A percentile compares a stretch with the other conserved stretches of the same genome.
phyloP scores from a whole-genome alignment of 2,329 filamentous ascomycete genomes.

The Fusarium clavum region DNA sequence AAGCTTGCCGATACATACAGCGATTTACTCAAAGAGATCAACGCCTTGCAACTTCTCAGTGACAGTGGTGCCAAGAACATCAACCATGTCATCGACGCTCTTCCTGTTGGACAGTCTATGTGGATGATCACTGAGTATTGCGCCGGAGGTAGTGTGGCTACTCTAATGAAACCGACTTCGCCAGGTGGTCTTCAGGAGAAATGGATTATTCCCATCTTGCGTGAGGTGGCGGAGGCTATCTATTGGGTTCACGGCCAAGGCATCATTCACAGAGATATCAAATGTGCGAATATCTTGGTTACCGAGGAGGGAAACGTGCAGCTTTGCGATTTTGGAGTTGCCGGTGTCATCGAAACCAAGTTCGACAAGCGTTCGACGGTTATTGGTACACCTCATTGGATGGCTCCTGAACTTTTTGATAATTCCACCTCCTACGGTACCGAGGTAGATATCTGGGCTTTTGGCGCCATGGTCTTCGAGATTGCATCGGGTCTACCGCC shows the following conservation, averaged over 20 bases:
- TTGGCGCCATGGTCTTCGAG: conserved; percentile 83
- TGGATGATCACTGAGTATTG: conserved; percentile 93
- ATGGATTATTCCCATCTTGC: conserved; percentile 75
- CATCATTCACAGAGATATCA: conserved; percentile 78
- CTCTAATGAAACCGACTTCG: conserved; percentile 74
- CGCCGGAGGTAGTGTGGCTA: conserved; percentile 84
- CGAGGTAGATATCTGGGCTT: conserved; percentile 86
- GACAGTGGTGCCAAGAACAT: conserved; percentile 82
- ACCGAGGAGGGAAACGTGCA: conserved; percentile 82
- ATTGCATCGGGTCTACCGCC: conserved; percentile 83
- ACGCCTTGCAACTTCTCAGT: conserved; percentile 76
- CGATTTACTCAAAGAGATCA: conserved; percentile 76
- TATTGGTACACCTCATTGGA: conserved; percentile 87
- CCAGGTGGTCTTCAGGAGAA: conserved; percentile 75
- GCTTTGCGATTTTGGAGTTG: conserved; percentile 87
- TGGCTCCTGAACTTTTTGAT: conserved; percentile 83
- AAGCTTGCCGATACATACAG: conserved; percentile 74
- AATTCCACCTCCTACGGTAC: conserved; percentile 73
- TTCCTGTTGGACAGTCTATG: conserved; percentile 81
- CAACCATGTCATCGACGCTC: conserved; percentile 82
- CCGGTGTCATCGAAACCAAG: conserved; percentile 79
- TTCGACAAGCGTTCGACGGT: conserved; percentile 83
- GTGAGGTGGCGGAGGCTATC: conserved; percentile 74
- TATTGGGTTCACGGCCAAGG: conserved; percentile 75
- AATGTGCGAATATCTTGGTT: conserved; percentile 83